These are phyloP conservation scores for Cercophora sp. DNA, from an alignment of 495 filamentous ascomycete genomes.

Conservation along the genomic window DNA sequence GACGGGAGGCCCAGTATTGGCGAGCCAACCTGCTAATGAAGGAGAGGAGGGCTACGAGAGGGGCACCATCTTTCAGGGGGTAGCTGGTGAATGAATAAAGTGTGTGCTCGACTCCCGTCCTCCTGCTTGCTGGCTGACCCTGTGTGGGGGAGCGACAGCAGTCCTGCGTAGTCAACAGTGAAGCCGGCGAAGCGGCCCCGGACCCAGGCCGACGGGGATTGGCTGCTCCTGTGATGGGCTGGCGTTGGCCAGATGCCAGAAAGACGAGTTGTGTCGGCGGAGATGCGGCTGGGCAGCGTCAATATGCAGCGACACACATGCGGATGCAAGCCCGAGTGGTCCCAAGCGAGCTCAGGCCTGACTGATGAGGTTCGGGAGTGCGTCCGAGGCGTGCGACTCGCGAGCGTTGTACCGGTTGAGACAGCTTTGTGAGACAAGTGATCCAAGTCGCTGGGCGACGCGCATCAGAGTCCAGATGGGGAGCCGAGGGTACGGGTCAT, in stretches of 20 bases:
- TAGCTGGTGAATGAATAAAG: no score
- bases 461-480: not conserved
- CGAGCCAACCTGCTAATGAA: not conserved
- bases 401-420: constrained; percentile 1
- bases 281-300: not conserved
- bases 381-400: not conserved
- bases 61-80: not conserved
- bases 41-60: not conserved
- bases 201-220: not conserved
- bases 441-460: not conserved
- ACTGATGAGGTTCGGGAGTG: no score
- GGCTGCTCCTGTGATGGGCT: constrained; percentile 1
- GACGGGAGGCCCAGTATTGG: not conserved
- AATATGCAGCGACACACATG: constrained; percentile 9
- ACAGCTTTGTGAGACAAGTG: constrained; percentile 4
- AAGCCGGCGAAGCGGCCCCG: not conserved
- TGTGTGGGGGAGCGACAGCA: no score
- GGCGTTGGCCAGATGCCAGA: not conserved
- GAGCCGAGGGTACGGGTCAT: not conserved
- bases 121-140: no score
- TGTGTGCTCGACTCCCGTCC: no score
- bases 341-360: no score
- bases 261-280: not conserved
- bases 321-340: constrained; percentile 12
- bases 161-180: not conserved